phyloP scores from a whole-genome alignment of 2,329 filamentous ascomycete genomes.

The Escovopsis sp. region DNA sequence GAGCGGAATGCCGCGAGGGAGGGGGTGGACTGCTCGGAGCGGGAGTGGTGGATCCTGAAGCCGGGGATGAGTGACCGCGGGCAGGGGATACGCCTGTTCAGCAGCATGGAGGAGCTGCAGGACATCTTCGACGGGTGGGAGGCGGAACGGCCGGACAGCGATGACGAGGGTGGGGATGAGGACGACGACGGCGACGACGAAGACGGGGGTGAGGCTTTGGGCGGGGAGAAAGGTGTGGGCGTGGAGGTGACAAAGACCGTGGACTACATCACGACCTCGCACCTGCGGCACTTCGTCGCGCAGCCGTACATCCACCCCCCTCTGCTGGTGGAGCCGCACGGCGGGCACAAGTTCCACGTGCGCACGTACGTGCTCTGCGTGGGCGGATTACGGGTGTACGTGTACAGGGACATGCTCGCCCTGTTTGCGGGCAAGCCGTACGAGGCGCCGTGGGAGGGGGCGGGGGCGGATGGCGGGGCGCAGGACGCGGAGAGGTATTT shows the following conservation, averaged over 20 bases:
- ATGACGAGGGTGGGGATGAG: slow-evolving; percentile 44
- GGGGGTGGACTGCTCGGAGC: slow-evolving; percentile 17
- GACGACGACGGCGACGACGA: slow-evolving; percentile 25
- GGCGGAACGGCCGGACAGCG: slow-evolving; percentile 45
- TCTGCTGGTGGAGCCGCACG: slow-evolving; percentile 46
- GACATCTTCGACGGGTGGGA: slow-evolving; percentile 89
- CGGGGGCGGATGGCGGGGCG: too few species aligned
- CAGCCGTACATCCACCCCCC: slow-evolving; percentile 91
- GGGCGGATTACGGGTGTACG: slow-evolving; percentile 65
- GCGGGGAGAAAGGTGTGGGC: too few species aligned
- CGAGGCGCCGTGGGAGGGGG: slow-evolving; percentile 39
- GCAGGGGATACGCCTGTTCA: slow-evolving; percentile 83
- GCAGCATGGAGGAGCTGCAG: slow-evolving; percentile 68
- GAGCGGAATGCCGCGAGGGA: slow-evolving; percentile 37
- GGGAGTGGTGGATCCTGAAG: slow-evolving; percentile 96
- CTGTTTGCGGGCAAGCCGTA: slow-evolving; percentile 75
- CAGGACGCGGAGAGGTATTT: slow-evolving; percentile 56
- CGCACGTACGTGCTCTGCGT: slow-evolving; percentile 76
- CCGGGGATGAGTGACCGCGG: slow-evolving; percentile 95
- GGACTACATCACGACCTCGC: slow-evolving; percentile 62
- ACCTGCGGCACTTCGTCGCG: slow-evolving; percentile 88
- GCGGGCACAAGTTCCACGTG: slow-evolving; percentile 81
- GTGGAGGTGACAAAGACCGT: slow-evolving; percentile 15
- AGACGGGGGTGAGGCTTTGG: slow-evolving; percentile 45
- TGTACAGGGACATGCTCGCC: slow-evolving; percentile 83